These are phyloP conservation scores for Dictyostelium capitatum DNA, from an alignment of 78 protist species.

Conservation along the genomic window DNA sequence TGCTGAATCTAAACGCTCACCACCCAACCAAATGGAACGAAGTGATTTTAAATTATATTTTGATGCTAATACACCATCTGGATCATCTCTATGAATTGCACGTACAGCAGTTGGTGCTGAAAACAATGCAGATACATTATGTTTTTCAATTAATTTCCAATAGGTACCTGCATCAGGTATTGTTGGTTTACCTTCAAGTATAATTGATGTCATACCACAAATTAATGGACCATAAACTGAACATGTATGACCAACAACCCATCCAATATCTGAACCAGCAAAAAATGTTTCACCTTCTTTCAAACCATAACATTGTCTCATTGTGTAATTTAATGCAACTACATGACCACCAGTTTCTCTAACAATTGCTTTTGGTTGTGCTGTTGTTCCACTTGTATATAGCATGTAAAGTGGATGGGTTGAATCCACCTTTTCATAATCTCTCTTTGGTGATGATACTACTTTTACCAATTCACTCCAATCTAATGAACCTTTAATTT, in stretches of 20 bases:
- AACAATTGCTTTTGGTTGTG: constrained; percentile 78
- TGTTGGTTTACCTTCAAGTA: constrained; percentile 82
- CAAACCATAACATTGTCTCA: constrained; percentile 68
- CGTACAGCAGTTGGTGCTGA: constrained; percentile 89
- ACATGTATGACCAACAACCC: constrained; percentile 83
- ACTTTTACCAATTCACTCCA: constrained; percentile 17
- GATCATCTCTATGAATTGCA: constrained; percentile 82
- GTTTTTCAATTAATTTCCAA: constrained; percentile 66
- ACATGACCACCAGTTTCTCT: constrained; percentile 78
- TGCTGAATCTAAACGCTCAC: constrained; percentile 73
- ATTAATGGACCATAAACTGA: constrained; percentile 68
- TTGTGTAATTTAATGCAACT: constrained; percentile 56
- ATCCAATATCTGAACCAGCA: constrained; percentile 82
- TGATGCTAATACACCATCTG: constrained; percentile 33
- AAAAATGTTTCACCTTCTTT: constrained; percentile 73
- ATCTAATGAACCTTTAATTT: constrained; percentile 23
- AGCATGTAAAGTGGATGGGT: constrained; percentile 92
- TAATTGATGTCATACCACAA: constrained; percentile 68
- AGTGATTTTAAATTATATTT: constrained; percentile 55
- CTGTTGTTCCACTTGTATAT: constrained; percentile 96
- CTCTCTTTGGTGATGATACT: constrained; percentile 3
- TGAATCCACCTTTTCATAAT: constrained; percentile 71
- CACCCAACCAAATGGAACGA: constrained; percentile 61
- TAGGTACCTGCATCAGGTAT: constrained; percentile 82
- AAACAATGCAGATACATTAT: constrained; percentile 59